Base-by-base conservation (phyloP, 495 filamentous ascomycete genomes). In the Hyaloscypha finlandica region DNA sequence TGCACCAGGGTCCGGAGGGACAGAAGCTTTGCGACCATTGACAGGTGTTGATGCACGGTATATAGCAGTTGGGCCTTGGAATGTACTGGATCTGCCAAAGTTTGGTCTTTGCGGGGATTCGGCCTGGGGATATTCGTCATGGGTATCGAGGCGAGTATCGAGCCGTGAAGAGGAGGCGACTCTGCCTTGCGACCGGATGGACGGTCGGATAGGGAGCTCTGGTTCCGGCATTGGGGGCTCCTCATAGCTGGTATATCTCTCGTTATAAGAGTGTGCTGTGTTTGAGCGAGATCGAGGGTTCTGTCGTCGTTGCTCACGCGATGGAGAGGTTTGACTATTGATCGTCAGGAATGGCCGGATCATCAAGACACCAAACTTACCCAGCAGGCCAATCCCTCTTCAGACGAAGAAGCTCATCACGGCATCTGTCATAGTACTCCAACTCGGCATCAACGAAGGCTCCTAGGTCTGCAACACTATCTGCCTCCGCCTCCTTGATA, bases 391-490 rank as follows among this genome's bases (percentile, higher is more conserved):
- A 86, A 67, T 81, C 79, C 68, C 81, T 76, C 59, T 81, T 81
- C 65, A 80, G 75, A 8, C 82, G 79, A 0, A 83, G 74, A 59
- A 86, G 81, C 70, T 86, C 84, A 22, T 98, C 94, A 22, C 91
- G 86, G 74, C 92, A 97, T 31, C 89, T 86, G 72, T 98, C 94
- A 73, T 97, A 89, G 76, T 96, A 98, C 61, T 89, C 88, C 64
- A 98, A 81, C 77, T 99, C 93, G 33, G 93, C 90, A 65, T 99
- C 94, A 63, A 98, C 76, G 75, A 99, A 96, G 8, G 85, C 79
- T 2, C 86, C 86, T 63, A 99, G 77, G 72, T 97, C 94, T 64
- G 83, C 83, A 35, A 97, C 85, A 68, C 89, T 93, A 59, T 98
- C 95, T 20, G 79, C 83, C 75, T 99, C 95, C 8, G 92, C 87